phyloP scores from a whole-genome alignment of 345 rosid genomes.

The Syzygium oleosum region DNA sequence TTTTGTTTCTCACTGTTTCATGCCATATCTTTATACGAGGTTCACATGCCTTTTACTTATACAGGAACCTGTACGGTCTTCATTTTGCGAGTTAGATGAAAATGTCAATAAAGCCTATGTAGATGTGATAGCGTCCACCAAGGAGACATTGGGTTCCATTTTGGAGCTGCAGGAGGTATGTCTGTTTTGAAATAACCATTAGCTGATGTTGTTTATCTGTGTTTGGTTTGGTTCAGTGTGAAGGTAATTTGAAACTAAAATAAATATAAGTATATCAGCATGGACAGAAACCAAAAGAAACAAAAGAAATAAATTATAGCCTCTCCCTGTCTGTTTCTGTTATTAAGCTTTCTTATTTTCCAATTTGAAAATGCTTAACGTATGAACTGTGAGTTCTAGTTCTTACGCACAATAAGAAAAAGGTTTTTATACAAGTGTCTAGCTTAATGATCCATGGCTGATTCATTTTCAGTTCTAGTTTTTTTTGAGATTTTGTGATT shows the following conservation, averaged over 20 bases:
- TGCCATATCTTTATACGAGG: not conserved
- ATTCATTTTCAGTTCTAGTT: not conserved
- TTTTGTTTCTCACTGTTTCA: not conserved
- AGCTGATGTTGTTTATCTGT: not conserved
- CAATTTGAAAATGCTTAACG: not conserved
- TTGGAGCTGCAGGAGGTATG: conserved; percentile 73
- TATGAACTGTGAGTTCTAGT: not conserved
- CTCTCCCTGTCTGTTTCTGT: not conserved
- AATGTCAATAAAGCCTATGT: conserved; percentile 45
- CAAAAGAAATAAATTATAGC: not conserved
- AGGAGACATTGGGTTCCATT: conserved; percentile 67
- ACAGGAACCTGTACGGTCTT: conserved; percentile 61
- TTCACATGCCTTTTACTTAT: not conserved
- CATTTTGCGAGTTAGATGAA: conserved; percentile 52
- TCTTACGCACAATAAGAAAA: not conserved
- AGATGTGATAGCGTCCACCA: conserved; percentile 52
- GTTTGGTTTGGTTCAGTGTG: not conserved
- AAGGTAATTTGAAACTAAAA: not conserved
- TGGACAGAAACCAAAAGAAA: not conserved
- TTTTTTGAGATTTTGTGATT: not conserved
- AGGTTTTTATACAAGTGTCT: not conserved
- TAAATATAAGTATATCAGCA: not conserved
- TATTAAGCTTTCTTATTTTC: not conserved
- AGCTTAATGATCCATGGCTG: not conserved
- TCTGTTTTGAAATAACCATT: not conserved